Base-by-base conservation (phyloP, 148 eudicot species). In the Camellia japonica region DNA sequence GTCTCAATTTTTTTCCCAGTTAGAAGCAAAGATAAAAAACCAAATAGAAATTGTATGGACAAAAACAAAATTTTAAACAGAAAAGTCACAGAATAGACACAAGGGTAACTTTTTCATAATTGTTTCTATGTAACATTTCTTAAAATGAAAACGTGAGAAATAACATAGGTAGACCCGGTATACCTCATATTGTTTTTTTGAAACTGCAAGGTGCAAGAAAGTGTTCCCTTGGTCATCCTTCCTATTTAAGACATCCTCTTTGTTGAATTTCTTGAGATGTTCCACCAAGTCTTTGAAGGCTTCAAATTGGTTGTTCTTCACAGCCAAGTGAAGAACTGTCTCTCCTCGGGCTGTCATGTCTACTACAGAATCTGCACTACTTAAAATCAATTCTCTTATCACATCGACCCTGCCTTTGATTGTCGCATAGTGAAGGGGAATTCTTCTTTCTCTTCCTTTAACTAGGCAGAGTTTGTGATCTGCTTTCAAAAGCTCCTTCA, bases 261-360 rank as follows among this genome's bases (percentile, higher is more conserved):
- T 84, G 12, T 77, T 64, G 67, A 15, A 55, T 51, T 43, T 13
- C 69, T 69, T 83, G 11, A 81, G 42, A 80, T 86, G 82, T 43
- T 88, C 90, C 59, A 80, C 68, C 85, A 88, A 54, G 42, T 82
- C 82, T 30, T 38, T 72, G 19, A 88, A 80, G n/a, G 86, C 89
- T 12, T 78, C 89, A 59, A 83, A 64, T 63, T 86, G 93, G 73
- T 60, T 69, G 68, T 68, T 75, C 63, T 80, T 86, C 15, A 90
- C 90, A n/a, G 89, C 90, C 44, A 90, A 82, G 81, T 89, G 93
- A 43, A 92, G 87, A 78, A 77, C 82, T 3, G 89, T 90, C 76
- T 90, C 93, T 9, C 81, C 81, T 16, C 87, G 83, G 44, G 82
- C 86, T 1, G 93, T 89, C 74, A 84, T 81, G 23, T 84, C 88